phyloP scores from a whole-genome alignment of 192 early-diverging fungal species.

The Umbelopsis sp. region DNA sequence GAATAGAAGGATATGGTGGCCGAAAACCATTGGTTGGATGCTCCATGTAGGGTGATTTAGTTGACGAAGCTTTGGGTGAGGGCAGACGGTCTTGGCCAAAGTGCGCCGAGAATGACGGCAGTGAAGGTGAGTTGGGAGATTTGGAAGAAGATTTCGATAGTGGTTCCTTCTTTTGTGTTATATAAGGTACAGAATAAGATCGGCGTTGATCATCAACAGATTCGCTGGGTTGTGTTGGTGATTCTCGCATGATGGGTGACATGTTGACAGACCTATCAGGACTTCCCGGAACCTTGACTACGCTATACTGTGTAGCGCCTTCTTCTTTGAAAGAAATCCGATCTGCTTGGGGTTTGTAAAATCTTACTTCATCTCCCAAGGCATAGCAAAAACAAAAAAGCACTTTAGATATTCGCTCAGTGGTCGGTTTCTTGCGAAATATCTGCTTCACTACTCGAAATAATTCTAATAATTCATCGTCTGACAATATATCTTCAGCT shows the following conservation, averaged over 20 bases:
- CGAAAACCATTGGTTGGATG: not conserved
- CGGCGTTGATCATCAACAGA: not conserved
- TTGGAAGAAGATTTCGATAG: not conserved
- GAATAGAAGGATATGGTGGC: slow-evolving; percentile 1
- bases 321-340: slow-evolving; percentile 26
- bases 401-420: slow-evolving; percentile 34
- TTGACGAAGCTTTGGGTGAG: not conserved
- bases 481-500: slow-evolving; percentile 38
- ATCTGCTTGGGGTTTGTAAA: slow-evolving; percentile 28
- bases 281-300: slow-evolving; percentile 2
- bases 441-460: slow-evolving; percentile 39
- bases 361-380: slow-evolving; percentile 30
- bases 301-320: not conserved
- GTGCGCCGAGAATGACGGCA: slow-evolving; percentile 3
- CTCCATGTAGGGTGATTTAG: not conserved
- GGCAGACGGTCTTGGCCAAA: slow-evolving; percentile 18
- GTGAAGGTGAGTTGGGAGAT: slow-evolving; percentile 2
- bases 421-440: slow-evolving; percentile 28
- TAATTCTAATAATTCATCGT: slow-evolving; percentile 37
- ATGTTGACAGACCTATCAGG: not conserved
- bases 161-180: slow-evolving; percentile 3
- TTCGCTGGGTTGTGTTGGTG: not conserved
- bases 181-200: not conserved
- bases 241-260: not conserved
- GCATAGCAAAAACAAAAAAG: slow-evolving; percentile 37